A percentile compares a stretch with the other conserved stretches of the same genome.
phyloP scores from a whole-genome alignment of 2,329 filamentous ascomycete genomes.

The Tolypocladium ophioglossoides region DNA sequence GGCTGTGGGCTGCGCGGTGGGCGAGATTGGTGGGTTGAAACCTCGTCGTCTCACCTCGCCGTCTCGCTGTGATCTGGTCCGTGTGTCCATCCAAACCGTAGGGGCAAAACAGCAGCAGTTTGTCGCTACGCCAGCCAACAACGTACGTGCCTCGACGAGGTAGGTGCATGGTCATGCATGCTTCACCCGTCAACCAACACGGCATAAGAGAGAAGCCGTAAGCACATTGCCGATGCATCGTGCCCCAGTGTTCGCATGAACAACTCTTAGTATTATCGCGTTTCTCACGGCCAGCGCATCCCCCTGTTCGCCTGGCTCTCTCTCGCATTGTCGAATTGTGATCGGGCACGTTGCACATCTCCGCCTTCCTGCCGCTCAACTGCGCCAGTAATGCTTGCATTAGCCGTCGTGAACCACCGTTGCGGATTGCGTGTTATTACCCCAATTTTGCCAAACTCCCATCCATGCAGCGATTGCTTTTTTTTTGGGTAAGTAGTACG shows the following conservation, averaged over 20 bases:
- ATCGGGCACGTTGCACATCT: constrained; percentile 5
- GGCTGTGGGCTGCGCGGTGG: neutral
- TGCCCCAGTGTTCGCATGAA: neutral
- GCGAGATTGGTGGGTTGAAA: too few species aligned
- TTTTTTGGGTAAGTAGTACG: neutral
- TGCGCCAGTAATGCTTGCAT: constrained; percentile 1
- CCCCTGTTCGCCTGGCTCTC: neutral
- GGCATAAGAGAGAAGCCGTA: neutral
- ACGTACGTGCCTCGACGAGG: too few species aligned
- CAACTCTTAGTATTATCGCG: neutral
- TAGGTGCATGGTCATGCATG: too few species aligned
- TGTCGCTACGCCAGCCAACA: neutral
- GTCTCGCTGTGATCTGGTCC: neutral
- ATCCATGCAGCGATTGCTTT: neutral
- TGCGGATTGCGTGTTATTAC: neutral
- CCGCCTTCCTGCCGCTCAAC: constrained; percentile 2
- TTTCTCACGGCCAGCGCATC: neutral
- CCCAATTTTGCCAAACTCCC: neutral
- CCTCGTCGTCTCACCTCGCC: too few species aligned
- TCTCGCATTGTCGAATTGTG: constrained; percentile 2
- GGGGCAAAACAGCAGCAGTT: neutral
- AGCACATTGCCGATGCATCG: neutral
- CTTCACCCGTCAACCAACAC: neutral
- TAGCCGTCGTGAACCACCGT: constrained; percentile 1
- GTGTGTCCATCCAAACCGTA: neutral